These are phyloP conservation scores for Rubus idaeus DNA, from an alignment of 306 rosid genomes.

Conservation along the genomic window DNA sequence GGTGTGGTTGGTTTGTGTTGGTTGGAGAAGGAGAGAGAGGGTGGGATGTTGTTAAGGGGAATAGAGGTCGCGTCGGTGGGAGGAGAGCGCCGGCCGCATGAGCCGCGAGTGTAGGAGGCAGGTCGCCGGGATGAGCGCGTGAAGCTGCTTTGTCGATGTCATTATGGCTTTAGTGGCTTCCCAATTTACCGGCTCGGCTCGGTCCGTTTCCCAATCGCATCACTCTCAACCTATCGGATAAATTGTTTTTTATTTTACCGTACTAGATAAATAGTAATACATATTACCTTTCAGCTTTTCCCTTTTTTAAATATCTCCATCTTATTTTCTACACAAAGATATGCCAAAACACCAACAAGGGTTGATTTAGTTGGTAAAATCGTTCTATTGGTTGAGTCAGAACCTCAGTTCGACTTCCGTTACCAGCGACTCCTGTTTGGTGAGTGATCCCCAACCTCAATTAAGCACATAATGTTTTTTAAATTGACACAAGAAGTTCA, in stretches of 20 bases:
- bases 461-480: too few relatives aligned
- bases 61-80: conserved; percentile 39
- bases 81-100: conserved; percentile 57
- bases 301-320: not conserved
- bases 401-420: too few relatives aligned
- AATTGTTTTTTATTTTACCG: not conserved
- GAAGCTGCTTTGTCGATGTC: conserved; percentile 24
- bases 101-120: conserved; percentile 61
- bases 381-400: too few relatives aligned
- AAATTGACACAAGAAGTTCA: too few relatives aligned
- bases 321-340: not conserved
- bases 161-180: conserved; percentile 47
- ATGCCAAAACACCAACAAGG: too few relatives aligned
- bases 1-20: not conserved
- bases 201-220: conserved; percentile 29
- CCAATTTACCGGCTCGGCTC: conserved; percentile 52
- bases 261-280: not conserved
- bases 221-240: conserved; percentile 2
- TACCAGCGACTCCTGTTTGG: too few relatives aligned
- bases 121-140: conserved; percentile 56
- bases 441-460: too few relatives aligned
- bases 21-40: conserved; percentile 27
- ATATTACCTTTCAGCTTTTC: not conserved
- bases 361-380: too few relatives aligned
- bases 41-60: conserved; percentile 3